Evolutionary conservation across 2,329 filamentous ascomycete genomes (phyloP), one percentile per base, ranked within the genome.

Genomic region (Exophiala lecanii-corni): DNA sequence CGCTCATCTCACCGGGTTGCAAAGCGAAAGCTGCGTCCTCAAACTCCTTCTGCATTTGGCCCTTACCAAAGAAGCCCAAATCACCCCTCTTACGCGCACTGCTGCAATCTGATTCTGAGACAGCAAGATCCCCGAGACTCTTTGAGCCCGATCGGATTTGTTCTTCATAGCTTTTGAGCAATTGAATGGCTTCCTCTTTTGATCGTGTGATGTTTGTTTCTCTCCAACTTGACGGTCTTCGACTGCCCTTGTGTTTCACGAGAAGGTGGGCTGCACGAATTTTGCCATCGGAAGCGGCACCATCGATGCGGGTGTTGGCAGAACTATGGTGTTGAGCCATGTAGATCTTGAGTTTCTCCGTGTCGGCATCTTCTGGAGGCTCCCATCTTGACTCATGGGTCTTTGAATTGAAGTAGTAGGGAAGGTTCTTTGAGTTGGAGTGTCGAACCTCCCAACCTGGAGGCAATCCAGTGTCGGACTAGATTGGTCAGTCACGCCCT

Each of bases 11-110:
- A 23, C 89, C 89, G 2, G 84, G 82, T 65, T 89, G 78, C 42
- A 98, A 74, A n/a, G 78, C 82, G 69, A 98, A 98, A 1, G 92
- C 85, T 3, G 89, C 89, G 43, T 96, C 88, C 69, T 98, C 92
- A 61, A 98, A 98, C 68, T 96, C 91, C 72, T 89, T 91, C 65
- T 98, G 92, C 92, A 98, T 98, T 60, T 97, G 91, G 19, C 89
- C 88, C 58, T 78, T 82, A 43, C 88, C 89, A 65, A 98, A 98
- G 67, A 89, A 95, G 15, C 92, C 92, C 70, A 98, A 71, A 63
- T 98, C 92, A 44, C 92, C 92, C 55, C 82, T 80, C 76, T 97
- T 98, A 57, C 89, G 80, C 20, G 92, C 89, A 57, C 89, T 96
- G 66, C 86, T 94, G 71, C 91, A 97, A 69, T 98, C 92, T 12